Percentiles rank a stretch among this genome's conserved stretches.
Conservation (phyloP, 192 early-diverging fungal genomes). For the Entomortierella lignicola region DNA sequence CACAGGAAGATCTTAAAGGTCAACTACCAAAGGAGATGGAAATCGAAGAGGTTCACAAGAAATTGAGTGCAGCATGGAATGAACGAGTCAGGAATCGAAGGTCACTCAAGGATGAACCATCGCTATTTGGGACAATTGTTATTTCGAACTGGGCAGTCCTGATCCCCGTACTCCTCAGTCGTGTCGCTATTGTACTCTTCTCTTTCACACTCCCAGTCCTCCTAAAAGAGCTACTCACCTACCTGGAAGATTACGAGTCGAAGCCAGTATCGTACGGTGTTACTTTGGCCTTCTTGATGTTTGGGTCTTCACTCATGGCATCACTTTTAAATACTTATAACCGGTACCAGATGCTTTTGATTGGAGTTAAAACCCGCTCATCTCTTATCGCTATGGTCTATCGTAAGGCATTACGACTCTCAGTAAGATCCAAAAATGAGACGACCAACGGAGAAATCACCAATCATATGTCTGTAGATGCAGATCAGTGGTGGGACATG, state of each 20-base stretch:
- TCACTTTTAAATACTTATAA: conserved; percentile 56
- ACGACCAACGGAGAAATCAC: conserved; percentile 43
- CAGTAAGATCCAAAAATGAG: conserved; percentile 34
- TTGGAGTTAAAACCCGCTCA: conserved; percentile 56
- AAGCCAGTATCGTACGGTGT: conserved; percentile 62
- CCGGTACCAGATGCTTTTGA: conserved; percentile 60
- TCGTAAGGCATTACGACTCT: conserved; percentile 70
- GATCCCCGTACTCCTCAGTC: conserved; percentile 23
- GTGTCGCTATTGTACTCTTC: conserved; percentile 33
- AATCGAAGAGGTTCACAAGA: background rate
- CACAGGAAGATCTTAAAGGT: conserved; percentile 12
- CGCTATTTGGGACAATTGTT: conserved; percentile 17
- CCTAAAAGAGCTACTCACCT: conserved; percentile 18
- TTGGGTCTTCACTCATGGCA: conserved; percentile 55
- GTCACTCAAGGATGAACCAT: background rate
- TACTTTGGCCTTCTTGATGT: conserved; percentile 55
- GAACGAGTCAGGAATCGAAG: background rate
- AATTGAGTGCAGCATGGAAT: conserved; percentile 5
- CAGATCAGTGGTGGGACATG: conserved; percentile 31
- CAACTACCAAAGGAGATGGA: conserved; percentile 17
- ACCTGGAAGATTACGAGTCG: conserved; percentile 25
- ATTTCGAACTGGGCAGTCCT: background rate
- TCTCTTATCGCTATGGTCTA: conserved; percentile 67
- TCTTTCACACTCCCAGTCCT: conserved; percentile 25
- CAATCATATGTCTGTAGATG: conserved; percentile 50